phyloP scores from a whole-genome alignment of 768 basidiomycete genomes.

The Calocybe indica region DNA sequence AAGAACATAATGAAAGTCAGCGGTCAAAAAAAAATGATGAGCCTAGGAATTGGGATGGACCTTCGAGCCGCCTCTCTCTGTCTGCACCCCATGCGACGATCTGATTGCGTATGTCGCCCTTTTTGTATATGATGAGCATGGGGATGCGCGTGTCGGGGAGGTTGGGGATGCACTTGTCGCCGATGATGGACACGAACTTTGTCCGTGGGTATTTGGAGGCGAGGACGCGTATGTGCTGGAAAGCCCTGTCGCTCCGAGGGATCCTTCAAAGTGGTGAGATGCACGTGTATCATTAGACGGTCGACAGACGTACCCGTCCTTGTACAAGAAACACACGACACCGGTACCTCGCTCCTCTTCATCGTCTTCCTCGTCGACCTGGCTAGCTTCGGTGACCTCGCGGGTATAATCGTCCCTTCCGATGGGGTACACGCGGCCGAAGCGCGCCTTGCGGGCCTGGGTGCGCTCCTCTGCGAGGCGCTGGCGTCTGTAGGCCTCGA shows the following conservation, averaged over 20 bases:
- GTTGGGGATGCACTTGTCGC: conserved; percentile 94
- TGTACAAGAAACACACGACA: conserved; percentile 92
- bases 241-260: conserved; percentile 73
- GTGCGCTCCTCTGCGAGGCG: conserved; percentile 58
- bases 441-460: conserved; percentile 57
- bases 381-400: conserved; percentile 93
- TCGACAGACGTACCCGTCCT: conserved; percentile 70
- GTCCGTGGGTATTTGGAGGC: conserved; percentile 84
- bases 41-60: conserved; percentile 28
- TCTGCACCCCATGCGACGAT: conserved; percentile 82
- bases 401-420: conserved; percentile 89
- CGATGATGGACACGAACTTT: conserved; percentile 94
- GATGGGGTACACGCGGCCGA: conserved; percentile 85
- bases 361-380: conserved; percentile 57
- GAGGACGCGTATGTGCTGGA: conserved; percentile 60
- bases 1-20: conserved; percentile 5
- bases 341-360: conserved; percentile 75
- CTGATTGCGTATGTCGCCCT: conserved; percentile 87
- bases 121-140: conserved; percentile 88
- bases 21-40: conserved; percentile 1
- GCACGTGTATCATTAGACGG: not conserved
- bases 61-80: conserved; percentile 68
- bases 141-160: conserved; percentile 88
- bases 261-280: conserved; percentile 40
- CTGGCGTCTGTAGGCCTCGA: conserved; percentile 59